phyloP scores from a whole-genome alignment of 2,329 filamentous ascomycete genomes.

The Blastomyces emzantsi region DNA sequence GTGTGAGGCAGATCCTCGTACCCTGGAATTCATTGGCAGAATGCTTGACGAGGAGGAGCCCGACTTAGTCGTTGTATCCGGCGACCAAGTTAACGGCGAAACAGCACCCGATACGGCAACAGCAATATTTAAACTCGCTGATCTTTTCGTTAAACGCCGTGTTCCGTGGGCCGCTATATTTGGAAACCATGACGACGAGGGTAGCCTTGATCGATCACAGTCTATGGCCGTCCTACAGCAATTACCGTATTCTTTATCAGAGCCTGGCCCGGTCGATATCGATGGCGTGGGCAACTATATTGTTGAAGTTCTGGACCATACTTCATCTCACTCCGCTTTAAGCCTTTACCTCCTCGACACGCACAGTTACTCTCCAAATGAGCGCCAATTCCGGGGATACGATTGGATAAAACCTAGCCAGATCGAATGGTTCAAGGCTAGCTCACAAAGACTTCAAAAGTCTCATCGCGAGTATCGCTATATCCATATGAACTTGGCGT shows the following conservation, averaged over 20 bases:
- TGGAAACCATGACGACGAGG: constrained; percentile 95
- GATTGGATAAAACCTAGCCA: constrained; percentile 95
- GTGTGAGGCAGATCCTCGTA: constrained; percentile 87
- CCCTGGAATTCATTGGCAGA: constrained; percentile 75
- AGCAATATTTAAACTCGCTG: constrained; percentile 86
- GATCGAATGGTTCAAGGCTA: constrained; percentile 87
- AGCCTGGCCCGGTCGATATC: constrained; percentile 69
- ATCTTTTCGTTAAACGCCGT: constrained; percentile 72
- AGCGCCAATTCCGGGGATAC: constrained; percentile 81
- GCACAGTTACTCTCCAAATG: constrained; percentile 83
- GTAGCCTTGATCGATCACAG: constrained; percentile 61
- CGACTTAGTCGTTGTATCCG: constrained; percentile 81
- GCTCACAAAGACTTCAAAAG: constrained; percentile 62
- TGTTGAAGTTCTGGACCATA: constrained; percentile 76
- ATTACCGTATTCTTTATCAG: constrained; percentile 82
- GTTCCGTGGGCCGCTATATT: constrained; percentile 93
- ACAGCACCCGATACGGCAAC: constrained; percentile 85
- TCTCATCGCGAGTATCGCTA: constrained; percentile 78
- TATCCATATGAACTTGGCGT: constrained; percentile 90
- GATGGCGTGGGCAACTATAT: constrained; percentile 94
- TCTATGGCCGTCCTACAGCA: constrained; percentile 83
- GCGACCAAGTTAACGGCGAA: constrained; percentile 93
- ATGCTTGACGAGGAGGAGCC: constrained; percentile 89
- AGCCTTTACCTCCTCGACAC: constrained; percentile 95
- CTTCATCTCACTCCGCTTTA: constrained; percentile 74